A percentile compares a stretch with the other conserved stretches of the same genome.
phyloP scores from a whole-genome alignment of 2,329 filamentous ascomycete species.

The Rosellinia necatrix region DNA sequence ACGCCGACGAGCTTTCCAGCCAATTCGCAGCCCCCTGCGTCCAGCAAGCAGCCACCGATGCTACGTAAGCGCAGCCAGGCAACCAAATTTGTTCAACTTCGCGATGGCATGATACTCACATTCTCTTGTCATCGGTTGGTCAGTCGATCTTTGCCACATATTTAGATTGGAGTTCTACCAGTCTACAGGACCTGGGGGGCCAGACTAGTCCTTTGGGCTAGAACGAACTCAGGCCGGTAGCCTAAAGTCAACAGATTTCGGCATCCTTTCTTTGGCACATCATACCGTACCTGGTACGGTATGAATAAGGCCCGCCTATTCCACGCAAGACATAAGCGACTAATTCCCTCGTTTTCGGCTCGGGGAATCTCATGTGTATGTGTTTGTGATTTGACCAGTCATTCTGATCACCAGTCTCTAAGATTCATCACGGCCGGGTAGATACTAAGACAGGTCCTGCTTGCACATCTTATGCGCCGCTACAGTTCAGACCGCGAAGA shows the following conservation, averaged over 20 bases:
- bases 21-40: background rate
- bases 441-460: too few relatives aligned
- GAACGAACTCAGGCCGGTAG: background rate
- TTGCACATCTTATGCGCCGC: too few relatives aligned
- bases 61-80: background rate
- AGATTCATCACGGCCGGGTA: too few relatives aligned
- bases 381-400: too few relatives aligned
- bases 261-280: background rate
- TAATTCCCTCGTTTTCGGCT: too few relatives aligned
- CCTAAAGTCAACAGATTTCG: background rate
- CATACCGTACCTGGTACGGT: too few relatives aligned
- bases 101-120: background rate
- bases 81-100: background rate
- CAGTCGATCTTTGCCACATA: background rate
- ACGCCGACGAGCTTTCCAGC: background rate
- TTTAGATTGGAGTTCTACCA: background rate
- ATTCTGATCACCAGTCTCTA: too few relatives aligned
- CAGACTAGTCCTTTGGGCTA: background rate
- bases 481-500: too few relatives aligned
- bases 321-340: too few relatives aligned
- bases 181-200: too few relatives aligned
- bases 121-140: background rate
- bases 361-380: too few relatives aligned
- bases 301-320: too few relatives aligned
- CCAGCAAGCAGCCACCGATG: background rate